These are phyloP conservation scores for Beta macrorhiza DNA, from an alignment of 179 eudicot genomes.

Conservation along the genomic window DNA sequence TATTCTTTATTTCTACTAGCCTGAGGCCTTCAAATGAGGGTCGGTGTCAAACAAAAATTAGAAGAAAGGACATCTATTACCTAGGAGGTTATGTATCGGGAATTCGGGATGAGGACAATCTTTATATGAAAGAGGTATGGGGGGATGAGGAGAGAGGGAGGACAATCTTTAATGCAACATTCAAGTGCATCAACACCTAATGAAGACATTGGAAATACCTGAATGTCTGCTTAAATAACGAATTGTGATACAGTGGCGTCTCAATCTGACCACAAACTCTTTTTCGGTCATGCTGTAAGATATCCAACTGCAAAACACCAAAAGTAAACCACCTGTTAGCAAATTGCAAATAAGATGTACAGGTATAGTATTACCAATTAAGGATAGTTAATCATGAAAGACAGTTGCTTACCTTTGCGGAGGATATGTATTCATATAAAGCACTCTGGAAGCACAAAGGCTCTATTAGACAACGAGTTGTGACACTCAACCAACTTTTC, in stretches of 20 bases:
- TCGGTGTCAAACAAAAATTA: not conserved
- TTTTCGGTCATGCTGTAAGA: slow-evolving; percentile 59
- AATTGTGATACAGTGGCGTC: slow-evolving; percentile 19
- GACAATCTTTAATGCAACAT: not conserved
- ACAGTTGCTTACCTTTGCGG: slow-evolving; percentile 54
- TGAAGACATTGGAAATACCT: slow-evolving; percentile 36
- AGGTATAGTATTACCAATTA: not conserved
- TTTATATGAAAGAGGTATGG: not conserved
- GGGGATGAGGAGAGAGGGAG: not conserved
- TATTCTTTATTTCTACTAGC: not conserved
- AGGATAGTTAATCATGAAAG: not conserved
- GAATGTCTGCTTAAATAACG: slow-evolving; percentile 20
- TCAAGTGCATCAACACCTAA: not conserved
- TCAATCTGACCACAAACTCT: slow-evolving; percentile 55
- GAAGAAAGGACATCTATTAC: not conserved
- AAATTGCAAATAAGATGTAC: not conserved
- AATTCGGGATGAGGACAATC: not conserved
- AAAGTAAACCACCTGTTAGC: slow-evolving; percentile 2
- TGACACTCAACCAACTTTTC: not conserved
- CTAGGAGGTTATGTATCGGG: not conserved
- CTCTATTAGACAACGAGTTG: slow-evolving; percentile 15
- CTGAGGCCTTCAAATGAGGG: not conserved
- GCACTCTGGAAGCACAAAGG: slow-evolving; percentile 66
- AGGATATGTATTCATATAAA: slow-evolving; percentile 65
- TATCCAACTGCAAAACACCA: slow-evolving; percentile 58